phyloP scores from a whole-genome alignment of 73 alveolate species.

The Breviolum minutum region DNA sequence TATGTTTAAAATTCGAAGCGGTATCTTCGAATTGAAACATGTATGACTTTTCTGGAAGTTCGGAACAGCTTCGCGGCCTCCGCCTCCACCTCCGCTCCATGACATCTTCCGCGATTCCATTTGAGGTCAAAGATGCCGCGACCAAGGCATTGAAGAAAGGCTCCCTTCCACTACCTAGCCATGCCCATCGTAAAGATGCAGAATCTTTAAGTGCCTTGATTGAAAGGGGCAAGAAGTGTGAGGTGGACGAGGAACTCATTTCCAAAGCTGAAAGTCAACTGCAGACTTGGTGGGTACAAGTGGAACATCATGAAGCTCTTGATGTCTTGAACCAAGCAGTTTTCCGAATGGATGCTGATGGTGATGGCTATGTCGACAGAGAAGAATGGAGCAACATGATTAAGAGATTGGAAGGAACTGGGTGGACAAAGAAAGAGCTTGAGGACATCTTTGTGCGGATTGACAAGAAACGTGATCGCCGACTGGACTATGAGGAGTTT shows the following conservation, averaged over 20 bases:
- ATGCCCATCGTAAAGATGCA: conserved; percentile 45
- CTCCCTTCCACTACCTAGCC: conserved; percentile 73
- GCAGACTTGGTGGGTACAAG: conserved; percentile 49
- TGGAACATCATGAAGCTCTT: conserved; percentile 66
- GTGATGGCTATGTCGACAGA: conserved; percentile 56
- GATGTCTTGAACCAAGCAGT: conserved; percentile 51
- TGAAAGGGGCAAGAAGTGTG: conserved; percentile 23
- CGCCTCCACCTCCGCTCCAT: neutral
- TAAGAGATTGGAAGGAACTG: neutral
- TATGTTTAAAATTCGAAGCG: too few species aligned
- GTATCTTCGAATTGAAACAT: too few species aligned
- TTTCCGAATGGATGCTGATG: conserved; percentile 66
- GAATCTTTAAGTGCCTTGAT: conserved; percentile 16
- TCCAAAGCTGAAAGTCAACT: conserved; percentile 47
- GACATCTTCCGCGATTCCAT: neutral
- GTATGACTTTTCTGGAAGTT: neutral
- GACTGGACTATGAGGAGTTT: conserved; percentile 64
- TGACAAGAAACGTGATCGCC: conserved; percentile 17
- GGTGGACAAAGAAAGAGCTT: conserved; percentile 8
- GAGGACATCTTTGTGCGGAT: conserved; percentile 26
- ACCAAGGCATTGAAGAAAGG: conserved; percentile 81
- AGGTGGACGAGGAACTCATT: conserved; percentile 39
- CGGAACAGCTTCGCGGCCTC: neutral
- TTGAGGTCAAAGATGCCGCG: conserved; percentile 30
- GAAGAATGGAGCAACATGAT: conserved; percentile 52